Percentiles rank a stretch among this genome's conserved stretches.
Evolutionary conservation across 805 yeast genomes (phyloP).

Genomic region (Pichia scutulata): DNA sequence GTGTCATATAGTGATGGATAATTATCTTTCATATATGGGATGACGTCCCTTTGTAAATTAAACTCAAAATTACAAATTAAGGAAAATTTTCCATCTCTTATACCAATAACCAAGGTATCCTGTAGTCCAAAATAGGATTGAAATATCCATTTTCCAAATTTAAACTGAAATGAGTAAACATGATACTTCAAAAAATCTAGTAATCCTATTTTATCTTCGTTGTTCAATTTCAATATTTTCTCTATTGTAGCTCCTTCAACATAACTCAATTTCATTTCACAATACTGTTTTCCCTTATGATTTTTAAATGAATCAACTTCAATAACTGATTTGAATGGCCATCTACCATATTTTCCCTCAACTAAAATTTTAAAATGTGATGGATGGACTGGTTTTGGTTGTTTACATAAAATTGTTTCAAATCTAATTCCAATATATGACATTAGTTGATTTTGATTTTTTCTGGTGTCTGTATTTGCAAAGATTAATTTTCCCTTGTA

Average conservation of each 20-base stretch:
- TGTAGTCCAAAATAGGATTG: constrained; percentile 13
- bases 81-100: constrained; percentile 2
- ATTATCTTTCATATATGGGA: constrained; percentile 8
- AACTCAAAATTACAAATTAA: constrained; percentile 4
- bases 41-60: constrained; percentile 2
- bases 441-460: constrained; percentile 1
- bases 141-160: constrained; percentile 8
- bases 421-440: constrained; percentile 14
- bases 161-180: background rate
- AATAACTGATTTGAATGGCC: constrained; percentile 10
- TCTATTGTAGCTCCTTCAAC: background rate
- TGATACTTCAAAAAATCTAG: constrained; percentile 1
- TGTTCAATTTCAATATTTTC: background rate
- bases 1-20: background rate
- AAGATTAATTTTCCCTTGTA: constrained; percentile 9
- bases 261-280: constrained; percentile 11
- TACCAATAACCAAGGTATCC: constrained; percentile 11
- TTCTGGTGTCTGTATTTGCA: constrained; percentile 8
- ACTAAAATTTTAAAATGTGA: constrained; percentile 11
- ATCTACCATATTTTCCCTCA: constrained; percentile 8
- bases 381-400: constrained; percentile 2
- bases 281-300: background rate
- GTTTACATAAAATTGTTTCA: constrained; percentile 9
- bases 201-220: background rate
- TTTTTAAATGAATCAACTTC: constrained; percentile 9